A percentile compares a stretch with the other conserved stretches of the same genome.
Conservation (phyloP, 495 filamentous ascomycete species). For the Hapsidospora chrysogenum region DNA sequence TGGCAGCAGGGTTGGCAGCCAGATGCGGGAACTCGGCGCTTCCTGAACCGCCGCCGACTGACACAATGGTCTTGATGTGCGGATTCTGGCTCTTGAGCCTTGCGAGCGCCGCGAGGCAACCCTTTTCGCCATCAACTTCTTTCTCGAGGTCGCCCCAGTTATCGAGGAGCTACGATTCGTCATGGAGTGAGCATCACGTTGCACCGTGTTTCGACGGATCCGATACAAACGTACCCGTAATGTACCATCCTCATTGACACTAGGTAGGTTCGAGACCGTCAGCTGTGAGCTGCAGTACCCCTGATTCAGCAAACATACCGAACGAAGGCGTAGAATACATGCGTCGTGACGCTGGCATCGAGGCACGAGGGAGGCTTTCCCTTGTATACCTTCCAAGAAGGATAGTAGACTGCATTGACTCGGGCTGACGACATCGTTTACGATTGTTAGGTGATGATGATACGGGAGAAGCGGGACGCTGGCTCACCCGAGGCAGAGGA, state of each 20-base stretch:
- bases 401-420: conserved; percentile 58
- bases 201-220: no score
- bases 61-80: conserved; percentile 55
- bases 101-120: conserved; percentile 51
- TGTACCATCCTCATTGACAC: conserved; percentile 7
- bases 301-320: not conserved
- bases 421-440: no score
- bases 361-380: conserved; percentile 53
- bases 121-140: conserved; percentile 49
- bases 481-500: no score
- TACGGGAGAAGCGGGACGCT: no score
- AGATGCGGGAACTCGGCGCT: conserved; percentile 54
- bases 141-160: conserved; percentile 60
- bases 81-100: conserved; percentile 46
- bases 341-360: conserved; percentile 41
- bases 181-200: no score
- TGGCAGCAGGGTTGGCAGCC: conserved; percentile 29
- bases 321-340: conserved; percentile 72
- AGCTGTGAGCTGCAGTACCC: conserved; percentile 16
- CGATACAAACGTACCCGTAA: conserved; percentile 34
- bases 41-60: conserved; percentile 56
- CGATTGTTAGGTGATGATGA: no score
- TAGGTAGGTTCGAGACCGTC: conserved; percentile 25
- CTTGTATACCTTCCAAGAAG: conserved; percentile 61
- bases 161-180: conserved; percentile 41